These are phyloP conservation scores for Pestalotiopsis sp. DNA, from an alignment of 2,329 filamentous ascomycete species.

Conservation along the genomic window DNA sequence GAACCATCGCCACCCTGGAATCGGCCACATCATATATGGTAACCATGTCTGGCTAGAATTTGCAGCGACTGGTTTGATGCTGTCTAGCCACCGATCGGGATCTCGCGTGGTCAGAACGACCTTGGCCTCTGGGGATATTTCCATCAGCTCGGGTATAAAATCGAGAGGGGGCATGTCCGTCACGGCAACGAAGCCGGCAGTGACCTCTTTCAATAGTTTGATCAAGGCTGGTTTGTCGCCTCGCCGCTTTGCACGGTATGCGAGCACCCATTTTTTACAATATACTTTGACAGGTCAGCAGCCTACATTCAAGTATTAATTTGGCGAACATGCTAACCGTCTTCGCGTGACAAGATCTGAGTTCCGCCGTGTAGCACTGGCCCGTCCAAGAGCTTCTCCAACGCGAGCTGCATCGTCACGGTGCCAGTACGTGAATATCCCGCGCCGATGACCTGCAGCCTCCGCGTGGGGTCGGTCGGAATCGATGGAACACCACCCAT, in stretches of 20 bases:
- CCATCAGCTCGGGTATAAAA: conserved; percentile 38
- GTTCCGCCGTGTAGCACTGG: conserved; percentile 18
- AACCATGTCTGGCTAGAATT: conserved; percentile 7
- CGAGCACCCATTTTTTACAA: conserved; percentile 12
- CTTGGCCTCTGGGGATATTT: conserved; percentile 38
- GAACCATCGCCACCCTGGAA: conserved; percentile 15
- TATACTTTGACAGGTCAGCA: background rate
- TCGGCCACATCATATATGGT: background rate
- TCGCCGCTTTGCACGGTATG: conserved; percentile 4
- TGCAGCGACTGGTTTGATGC: conserved; percentile 15
- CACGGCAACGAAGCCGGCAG: conserved; percentile 40
- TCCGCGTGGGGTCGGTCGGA: conserved; percentile 11
- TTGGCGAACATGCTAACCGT: conserved; percentile 3
- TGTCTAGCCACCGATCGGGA: conserved; percentile 29
- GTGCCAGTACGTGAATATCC: conserved; percentile 19
- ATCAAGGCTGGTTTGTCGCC: background rate
- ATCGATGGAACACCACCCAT: conserved; percentile 15
- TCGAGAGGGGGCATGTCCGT: conserved; percentile 41
- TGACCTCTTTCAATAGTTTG: conserved; percentile 24
- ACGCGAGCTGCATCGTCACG: conserved; percentile 16
- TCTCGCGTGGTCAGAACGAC: conserved; percentile 38
- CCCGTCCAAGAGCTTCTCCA: conserved; percentile 14
- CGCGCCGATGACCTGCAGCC: conserved; percentile 17
- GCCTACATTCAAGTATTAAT: background rate
- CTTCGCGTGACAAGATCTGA: conserved; percentile 14